These are phyloP conservation scores for Jacaranda mimosifolia DNA, from an alignment of 257 asterid genomes.

Conservation along the genomic window DNA sequence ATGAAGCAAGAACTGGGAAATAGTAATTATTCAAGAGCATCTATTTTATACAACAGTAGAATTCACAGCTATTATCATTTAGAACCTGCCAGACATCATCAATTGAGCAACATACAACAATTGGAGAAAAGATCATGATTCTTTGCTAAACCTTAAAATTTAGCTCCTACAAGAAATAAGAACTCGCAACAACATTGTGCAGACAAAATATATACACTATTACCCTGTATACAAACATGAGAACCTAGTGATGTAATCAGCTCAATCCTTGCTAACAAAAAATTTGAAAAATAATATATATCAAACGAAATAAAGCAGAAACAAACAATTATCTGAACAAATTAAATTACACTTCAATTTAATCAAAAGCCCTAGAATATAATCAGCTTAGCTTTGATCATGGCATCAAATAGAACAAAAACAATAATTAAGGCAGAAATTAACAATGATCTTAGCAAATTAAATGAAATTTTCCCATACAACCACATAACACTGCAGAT, in stretches of 20 bases:
- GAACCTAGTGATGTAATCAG: background rate
- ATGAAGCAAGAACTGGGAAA: background rate
- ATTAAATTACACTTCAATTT: background rate
- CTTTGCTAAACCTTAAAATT: too few relatives aligned
- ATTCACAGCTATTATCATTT: background rate
- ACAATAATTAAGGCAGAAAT: background rate
- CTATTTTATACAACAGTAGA: background rate
- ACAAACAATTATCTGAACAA: background rate
- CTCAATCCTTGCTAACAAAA: background rate
- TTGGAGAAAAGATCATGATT: background rate
- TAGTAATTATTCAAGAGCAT: too few relatives aligned
- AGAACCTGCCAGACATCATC: background rate
- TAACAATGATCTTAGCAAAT: background rate
- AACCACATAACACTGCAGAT: background rate
- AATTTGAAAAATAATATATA: background rate
- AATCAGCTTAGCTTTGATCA: background rate
- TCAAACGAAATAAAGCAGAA: background rate
- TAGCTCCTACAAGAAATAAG: too few relatives aligned
- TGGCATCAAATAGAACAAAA: background rate
- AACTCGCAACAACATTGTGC: background rate
- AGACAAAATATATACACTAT: background rate
- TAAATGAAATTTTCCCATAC: background rate
- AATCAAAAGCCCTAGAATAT: background rate
- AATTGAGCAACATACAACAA: background rate
- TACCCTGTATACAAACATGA: background rate